A percentile compares a stretch with the other conserved stretches of the same genome.
Evolutionary conservation across 1,139 yeast species (phyloP).

Genomic region (Kodamaea sp.): DNA sequence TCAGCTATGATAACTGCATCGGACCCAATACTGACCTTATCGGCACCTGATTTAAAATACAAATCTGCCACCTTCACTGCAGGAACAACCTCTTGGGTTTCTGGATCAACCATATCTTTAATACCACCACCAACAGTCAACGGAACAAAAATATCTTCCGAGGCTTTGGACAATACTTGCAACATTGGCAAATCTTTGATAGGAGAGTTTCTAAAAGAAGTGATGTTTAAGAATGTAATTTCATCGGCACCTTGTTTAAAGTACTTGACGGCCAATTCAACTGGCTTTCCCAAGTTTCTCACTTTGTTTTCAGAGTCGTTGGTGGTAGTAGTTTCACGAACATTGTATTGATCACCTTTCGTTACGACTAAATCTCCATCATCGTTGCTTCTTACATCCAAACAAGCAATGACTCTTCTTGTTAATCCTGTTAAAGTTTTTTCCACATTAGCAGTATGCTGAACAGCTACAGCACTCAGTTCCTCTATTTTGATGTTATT

Average conservation of each 20-base stretch:
- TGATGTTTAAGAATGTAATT: slow-evolving; percentile 87
- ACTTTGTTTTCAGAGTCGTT: slow-evolving; percentile 42
- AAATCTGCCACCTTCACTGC: slow-evolving; percentile 88
- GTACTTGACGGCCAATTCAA: slow-evolving; percentile 84
- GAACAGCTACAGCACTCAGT: slow-evolving; percentile 18
- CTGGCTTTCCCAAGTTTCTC: slow-evolving; percentile 93
- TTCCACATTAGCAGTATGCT: slow-evolving; percentile 29
- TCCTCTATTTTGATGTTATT: slow-evolving; percentile 40
- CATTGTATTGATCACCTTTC: slow-evolving; percentile 97
- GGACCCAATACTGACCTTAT: slow-evolving; percentile 94
- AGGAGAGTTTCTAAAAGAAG: slow-evolving; percentile 93
- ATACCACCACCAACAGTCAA: slow-evolving; percentile 98
- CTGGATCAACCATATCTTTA: slow-evolving; percentile 82
- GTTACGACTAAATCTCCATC: slow-evolving; percentile 94
- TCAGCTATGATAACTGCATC: slow-evolving; percentile 95
- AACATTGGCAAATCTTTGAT: slow-evolving; percentile 91
- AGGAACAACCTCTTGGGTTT: slow-evolving; percentile 61
- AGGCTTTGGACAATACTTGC: slow-evolving; percentile 76
- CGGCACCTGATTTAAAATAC: slow-evolving; percentile 95
- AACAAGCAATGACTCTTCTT: slow-evolving; percentile 88
- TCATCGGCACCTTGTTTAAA: slow-evolving; percentile 96
- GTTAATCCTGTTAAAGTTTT: slow-evolving; percentile 68
- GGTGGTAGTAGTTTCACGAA: slow-evolving; percentile 56
- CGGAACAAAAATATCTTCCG: slow-evolving; percentile 91
- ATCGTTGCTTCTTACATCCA: slow-evolving; percentile 95